Evolutionary conservation across 768 basidiomycete genomes (phyloP).

Genomic region (Leccinum arenicola): DNA sequence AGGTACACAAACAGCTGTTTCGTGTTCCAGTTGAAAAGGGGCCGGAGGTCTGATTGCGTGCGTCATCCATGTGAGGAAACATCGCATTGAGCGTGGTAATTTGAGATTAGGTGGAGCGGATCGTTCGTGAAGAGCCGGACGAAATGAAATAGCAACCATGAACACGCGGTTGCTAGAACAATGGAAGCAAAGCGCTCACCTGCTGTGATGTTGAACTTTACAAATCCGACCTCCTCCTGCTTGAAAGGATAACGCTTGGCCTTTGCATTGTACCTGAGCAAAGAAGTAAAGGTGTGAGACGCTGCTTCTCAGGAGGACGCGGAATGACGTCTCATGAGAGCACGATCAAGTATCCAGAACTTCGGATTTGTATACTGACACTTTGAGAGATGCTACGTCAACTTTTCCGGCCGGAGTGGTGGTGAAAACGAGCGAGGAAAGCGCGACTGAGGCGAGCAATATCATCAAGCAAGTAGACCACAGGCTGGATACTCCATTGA

Average conservation of each 20-base stretch:
- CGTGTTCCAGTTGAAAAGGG: constrained; percentile 95
- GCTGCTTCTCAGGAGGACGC: constrained; percentile 6
- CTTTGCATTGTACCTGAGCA: constrained; percentile 43
- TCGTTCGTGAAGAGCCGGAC: constrained; percentile 8
- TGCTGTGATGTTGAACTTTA: constrained; percentile 78
- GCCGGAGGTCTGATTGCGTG: constrained; percentile 58
- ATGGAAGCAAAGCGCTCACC: constrained; percentile 49
- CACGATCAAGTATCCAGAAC: not conserved
- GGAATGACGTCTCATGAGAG: constrained; percentile 10
- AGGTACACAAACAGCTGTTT: constrained; percentile 90
- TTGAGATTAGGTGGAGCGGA: constrained; percentile 8
- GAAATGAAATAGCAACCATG: constrained; percentile 28
- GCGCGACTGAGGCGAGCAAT: constrained; percentile 64
- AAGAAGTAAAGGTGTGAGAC: constrained; percentile 12
- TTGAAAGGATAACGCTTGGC: constrained; percentile 53
- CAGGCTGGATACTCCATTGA: constrained; percentile 72
- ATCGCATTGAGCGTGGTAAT: constrained; percentile 16
- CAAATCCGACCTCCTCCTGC: constrained; percentile 74
- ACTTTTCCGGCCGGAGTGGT: constrained; percentile 57
- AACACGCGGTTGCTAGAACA: constrained; percentile 21
- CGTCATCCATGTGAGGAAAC: constrained; percentile 2
- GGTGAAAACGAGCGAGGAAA: constrained; percentile 68
- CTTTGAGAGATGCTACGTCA: constrained; percentile 65
- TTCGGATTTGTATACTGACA: constrained; percentile 48
- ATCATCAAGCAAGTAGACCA: constrained; percentile 75